These are phyloP conservation scores for Populus deltoides DNA, from an alignment of 345 rosid genomes.

Conservation along the genomic window DNA sequence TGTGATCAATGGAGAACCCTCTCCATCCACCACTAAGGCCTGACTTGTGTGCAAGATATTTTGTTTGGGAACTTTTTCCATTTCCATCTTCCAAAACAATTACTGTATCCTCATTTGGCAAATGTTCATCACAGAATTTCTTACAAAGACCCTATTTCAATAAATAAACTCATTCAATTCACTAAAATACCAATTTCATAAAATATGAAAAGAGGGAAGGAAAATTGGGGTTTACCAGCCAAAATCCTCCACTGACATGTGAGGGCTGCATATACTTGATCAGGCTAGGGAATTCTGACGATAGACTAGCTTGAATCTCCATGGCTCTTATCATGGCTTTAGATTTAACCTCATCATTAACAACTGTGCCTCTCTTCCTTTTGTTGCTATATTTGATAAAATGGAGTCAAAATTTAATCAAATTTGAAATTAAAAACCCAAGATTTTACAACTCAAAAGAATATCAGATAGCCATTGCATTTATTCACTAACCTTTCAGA, in stretches of 20 bases:
- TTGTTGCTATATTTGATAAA: too few species aligned
- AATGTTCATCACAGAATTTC: conserved; percentile 13
- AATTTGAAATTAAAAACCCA: too few species aligned
- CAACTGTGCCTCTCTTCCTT: too few species aligned
- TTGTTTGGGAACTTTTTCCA: not conserved
- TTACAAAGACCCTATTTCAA: conserved; percentile 18
- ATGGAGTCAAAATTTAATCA: too few species aligned
- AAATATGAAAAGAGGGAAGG: not conserved
- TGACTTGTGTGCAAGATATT: conserved; percentile 9
- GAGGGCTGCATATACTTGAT: too few species aligned
- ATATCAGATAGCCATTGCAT: too few species aligned
- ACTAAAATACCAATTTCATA: not conserved
- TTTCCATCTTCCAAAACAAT: conserved; percentile 15
- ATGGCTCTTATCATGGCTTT: too few species aligned
- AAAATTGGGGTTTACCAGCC: conserved; percentile 17
- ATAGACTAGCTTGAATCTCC: too few species aligned
- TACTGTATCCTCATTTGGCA: conserved; percentile 12
- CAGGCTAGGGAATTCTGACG: too few species aligned
- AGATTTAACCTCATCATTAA: too few species aligned
- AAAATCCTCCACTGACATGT: conserved; percentile 19
- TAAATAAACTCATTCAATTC: not conserved
- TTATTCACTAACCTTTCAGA: too few species aligned
- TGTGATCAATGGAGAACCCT: conserved; percentile 19
- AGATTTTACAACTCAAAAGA: too few species aligned
- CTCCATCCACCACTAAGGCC: conserved; percentile 28